These are phyloP conservation scores for Apiotrichum gamsii DNA, from an alignment of 1,284 basidiomycete genomes.

Conservation along the genomic window DNA sequence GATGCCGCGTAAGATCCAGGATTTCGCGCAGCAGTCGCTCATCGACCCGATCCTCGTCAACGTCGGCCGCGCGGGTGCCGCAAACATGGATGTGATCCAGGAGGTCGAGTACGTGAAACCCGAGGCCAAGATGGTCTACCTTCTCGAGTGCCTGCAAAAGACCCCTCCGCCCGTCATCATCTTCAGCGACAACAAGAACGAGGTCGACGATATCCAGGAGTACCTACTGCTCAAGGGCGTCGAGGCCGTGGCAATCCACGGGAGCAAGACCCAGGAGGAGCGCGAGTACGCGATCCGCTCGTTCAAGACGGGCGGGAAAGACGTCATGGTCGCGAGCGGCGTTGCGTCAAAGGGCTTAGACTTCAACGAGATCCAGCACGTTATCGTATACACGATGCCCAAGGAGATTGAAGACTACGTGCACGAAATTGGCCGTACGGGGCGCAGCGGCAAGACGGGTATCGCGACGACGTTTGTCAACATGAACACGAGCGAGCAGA, in stretches of 20 bases:
- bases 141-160: slow-evolving; percentile 95
- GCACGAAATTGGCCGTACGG: slow-evolving; percentile 97
- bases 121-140: slow-evolving; percentile 98
- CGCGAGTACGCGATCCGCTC: slow-evolving; percentile 97
- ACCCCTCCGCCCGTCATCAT: slow-evolving; percentile 97
- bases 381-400: slow-evolving; percentile 79
- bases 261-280: slow-evolving; percentile 96
- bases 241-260: slow-evolving; percentile 97
- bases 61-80: slow-evolving; percentile 95
- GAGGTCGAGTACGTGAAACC: slow-evolving; percentile 99
- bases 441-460: slow-evolving; percentile 94
- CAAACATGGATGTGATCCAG: slow-evolving; percentile 92
- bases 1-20: slow-evolving; percentile 98
- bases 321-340: slow-evolving; percentile 98
- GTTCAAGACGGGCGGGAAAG: slow-evolving; percentile 93
- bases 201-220: slow-evolving; percentile 98
- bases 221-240: slow-evolving; percentile 94
- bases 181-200: slow-evolving; percentile 98
- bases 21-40: slow-evolving; percentile 93
- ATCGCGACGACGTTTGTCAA: slow-evolving; percentile 99
- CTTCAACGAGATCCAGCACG: slow-evolving; percentile 82
- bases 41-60: slow-evolving; percentile 92
- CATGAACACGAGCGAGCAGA: slow-evolving; percentile 93
- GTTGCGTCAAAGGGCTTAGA: slow-evolving; percentile 97
- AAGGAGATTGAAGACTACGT: slow-evolving; percentile 95